Base-by-base conservation (phyloP, 148 eudicot species). In the Vaccinium macrocarpon region DNA sequence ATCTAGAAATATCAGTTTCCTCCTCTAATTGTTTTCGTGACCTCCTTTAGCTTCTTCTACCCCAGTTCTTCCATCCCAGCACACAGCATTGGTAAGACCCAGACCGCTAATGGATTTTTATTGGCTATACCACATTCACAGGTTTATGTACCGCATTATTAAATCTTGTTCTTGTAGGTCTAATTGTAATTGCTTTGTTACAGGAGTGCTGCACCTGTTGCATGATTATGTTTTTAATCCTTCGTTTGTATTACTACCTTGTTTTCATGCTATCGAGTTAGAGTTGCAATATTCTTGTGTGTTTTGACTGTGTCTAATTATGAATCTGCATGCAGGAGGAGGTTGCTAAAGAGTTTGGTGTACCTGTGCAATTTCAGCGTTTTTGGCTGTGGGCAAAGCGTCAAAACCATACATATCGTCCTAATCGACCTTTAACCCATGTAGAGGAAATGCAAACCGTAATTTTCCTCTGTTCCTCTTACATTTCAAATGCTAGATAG, bases 351-450 rank as follows among this genome's bases (percentile, higher is more conserved):
- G 98, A 93, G 81, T 87, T 94, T 89, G 99, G 97, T 66, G 87
- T 96, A 81, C 98, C 99, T 14, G 97, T 93, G 86, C 94, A 94
- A 56, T 96, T 88, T 81, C 99, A 96, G 75, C 92, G 99, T 25
- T 96, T 89, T 84, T 96, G 99, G 99, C 84, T 91, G 52, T 96
- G 99, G 99, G 99, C 99, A 79, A 96, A 94, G 91, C 90, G 99
- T 80, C 99, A 94, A 84, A 96, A 94, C 83, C 98, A 96, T 68
- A 94, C 99, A 2, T 93, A 94, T 84, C 98, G 99, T 78, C 99
- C 99, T 38, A 96, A 91, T 88, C 95, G 98, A 11, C 98, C 97
- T 25, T 90, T 96, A 91, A 91, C 90, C 8, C 87, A 91, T 4
- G 83, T 82, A 51, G 99, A 96, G 86, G 99, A 96, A 89, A 83